Conservation (phyloP, 768 basidiomycete species). For the Xerocomus spinulosus region DNA sequence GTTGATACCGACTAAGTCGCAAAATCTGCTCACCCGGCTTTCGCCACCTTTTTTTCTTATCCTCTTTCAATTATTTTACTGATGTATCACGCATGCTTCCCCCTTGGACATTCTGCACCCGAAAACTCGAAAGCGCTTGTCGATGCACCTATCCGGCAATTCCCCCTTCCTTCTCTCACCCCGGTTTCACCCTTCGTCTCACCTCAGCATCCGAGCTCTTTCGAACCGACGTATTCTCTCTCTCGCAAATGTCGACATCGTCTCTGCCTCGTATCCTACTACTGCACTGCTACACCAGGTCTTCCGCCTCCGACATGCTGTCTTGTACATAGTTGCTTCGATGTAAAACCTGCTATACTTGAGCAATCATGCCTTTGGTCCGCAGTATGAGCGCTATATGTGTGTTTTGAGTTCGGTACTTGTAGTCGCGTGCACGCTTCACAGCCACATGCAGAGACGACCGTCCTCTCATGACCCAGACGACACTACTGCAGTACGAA, state of each 20-base stretch:
- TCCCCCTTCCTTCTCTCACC: constrained; percentile 1
- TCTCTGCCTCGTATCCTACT: constrained; percentile 16
- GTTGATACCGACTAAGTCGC: constrained; percentile 60
- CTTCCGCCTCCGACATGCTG: constrained; percentile 20
- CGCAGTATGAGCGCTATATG: background rate
- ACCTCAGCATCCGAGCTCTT: constrained; percentile 12
- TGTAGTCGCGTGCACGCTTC: too few species aligned
- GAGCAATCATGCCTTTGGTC: constrained; percentile 10
- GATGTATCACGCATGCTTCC: constrained; percentile 26
- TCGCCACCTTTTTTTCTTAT: constrained; percentile 18
- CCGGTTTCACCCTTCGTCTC: constrained; percentile 12
- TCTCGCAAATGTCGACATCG: constrained; percentile 15
- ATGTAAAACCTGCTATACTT: constrained; percentile 23
- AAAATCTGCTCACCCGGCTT: constrained; percentile 3
- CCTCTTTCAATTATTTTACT: constrained; percentile 31
- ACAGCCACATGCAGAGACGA: constrained; percentile 23
- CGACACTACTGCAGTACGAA: constrained; percentile 75
- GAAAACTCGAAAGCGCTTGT: constrained; percentile 25
- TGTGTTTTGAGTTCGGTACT: too few species aligned
- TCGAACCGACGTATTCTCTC: constrained; percentile 23
- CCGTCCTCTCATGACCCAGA: constrained; percentile 52
- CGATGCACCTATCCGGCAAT: constrained; percentile 21
- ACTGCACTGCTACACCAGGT: constrained; percentile 21
- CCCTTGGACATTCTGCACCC: constrained; percentile 18
- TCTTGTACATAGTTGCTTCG: constrained; percentile 27